These are phyloP conservation scores for Guadua angustifolia DNA, from an alignment of 176 grass and related monocot genomes.

Conservation along the genomic window DNA sequence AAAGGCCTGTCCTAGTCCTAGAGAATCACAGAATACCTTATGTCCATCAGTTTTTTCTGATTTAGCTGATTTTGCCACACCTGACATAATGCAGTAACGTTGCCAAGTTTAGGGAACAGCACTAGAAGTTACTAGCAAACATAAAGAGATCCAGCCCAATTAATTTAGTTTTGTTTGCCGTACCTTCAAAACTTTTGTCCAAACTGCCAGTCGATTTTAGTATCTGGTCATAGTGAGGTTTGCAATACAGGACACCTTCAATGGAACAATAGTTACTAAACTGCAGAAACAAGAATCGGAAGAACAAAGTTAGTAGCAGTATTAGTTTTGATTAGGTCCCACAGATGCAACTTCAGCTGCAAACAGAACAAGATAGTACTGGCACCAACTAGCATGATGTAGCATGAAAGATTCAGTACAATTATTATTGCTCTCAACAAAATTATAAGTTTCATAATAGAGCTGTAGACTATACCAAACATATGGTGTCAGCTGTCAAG, in stretches of 20 bases:
- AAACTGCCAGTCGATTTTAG: slow-evolving; percentile 95
- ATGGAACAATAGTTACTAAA: slow-evolving; percentile 95
- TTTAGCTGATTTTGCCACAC: slow-evolving; percentile 67
- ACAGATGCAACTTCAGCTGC: neutral
- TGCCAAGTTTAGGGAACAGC: slow-evolving; percentile 12
- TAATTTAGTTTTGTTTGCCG: slow-evolving; percentile 16
- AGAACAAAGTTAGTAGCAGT: slow-evolving; percentile 12
- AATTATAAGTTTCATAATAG: slow-evolving; percentile 15
- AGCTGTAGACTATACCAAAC: neutral
- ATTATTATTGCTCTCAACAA: slow-evolving; percentile 39
- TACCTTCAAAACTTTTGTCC: slow-evolving; percentile 99
- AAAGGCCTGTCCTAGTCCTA: neutral
- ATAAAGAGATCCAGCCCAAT: slow-evolving; percentile 9
- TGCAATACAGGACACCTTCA: slow-evolving; percentile 92
- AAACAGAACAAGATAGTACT: neutral
- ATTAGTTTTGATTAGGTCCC: slow-evolving; percentile 27
- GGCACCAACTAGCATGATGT: neutral
- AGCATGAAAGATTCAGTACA: slow-evolving; percentile 18
- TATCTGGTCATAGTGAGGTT: slow-evolving; percentile 98
- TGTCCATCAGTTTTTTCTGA: slow-evolving; percentile 66
- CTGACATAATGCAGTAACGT: slow-evolving; percentile 44
- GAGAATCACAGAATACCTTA: slow-evolving; percentile 63
- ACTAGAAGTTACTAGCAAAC: neutral
- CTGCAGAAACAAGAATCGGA: slow-evolving; percentile 59
- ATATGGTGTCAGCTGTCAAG: slow-evolving; percentile 25